Evolutionary conservation across 2,329 filamentous ascomycete species (phyloP).

Genomic region (Talaromyces funiculosus): DNA sequence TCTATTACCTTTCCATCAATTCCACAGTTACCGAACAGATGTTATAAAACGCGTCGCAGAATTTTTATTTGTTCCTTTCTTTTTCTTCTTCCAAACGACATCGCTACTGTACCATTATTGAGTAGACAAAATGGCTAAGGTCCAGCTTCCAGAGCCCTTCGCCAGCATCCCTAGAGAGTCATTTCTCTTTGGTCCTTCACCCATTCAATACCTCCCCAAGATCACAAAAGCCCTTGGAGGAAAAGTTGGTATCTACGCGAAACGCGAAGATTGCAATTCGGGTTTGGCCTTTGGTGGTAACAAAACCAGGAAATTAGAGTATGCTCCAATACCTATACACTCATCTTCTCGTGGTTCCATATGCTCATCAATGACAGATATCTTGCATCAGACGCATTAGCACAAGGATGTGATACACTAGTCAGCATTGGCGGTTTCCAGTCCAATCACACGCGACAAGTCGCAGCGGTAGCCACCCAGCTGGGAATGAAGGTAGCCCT

Average conservation of each 20-base stretch:
- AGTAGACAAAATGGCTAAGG: neutral
- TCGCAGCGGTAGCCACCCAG: constrained; percentile 57
- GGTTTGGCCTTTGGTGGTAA: constrained; percentile 63
- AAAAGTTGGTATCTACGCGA: constrained; percentile 61
- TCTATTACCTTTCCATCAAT: neutral
- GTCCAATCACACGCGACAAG: constrained; percentile 64
- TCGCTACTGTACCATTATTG: neutral
- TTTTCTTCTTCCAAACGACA: neutral
- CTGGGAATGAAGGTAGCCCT: constrained; percentile 48
- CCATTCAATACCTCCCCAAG: constrained; percentile 61
- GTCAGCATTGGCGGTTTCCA: constrained; percentile 64
- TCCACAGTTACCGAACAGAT: neutral
- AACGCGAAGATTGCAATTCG: constrained; percentile 67
- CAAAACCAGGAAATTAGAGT: constrained; percentile 63
- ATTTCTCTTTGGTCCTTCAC: constrained; percentile 63
- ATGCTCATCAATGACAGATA: constrained; percentile 37
- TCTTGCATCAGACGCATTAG: constrained; percentile 57
- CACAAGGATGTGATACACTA: constrained; percentile 55
- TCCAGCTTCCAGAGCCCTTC: constrained; percentile 55
- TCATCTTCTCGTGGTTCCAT: neutral
- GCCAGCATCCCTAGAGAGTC: constrained; percentile 56
- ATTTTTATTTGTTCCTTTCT: neutral
- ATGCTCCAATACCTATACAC: neutral
- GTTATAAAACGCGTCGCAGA: neutral
- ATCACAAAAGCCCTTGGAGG: constrained; percentile 57